Conservation (phyloP, 495 filamentous ascomycete species). For the Talaromyces liani region DNA sequence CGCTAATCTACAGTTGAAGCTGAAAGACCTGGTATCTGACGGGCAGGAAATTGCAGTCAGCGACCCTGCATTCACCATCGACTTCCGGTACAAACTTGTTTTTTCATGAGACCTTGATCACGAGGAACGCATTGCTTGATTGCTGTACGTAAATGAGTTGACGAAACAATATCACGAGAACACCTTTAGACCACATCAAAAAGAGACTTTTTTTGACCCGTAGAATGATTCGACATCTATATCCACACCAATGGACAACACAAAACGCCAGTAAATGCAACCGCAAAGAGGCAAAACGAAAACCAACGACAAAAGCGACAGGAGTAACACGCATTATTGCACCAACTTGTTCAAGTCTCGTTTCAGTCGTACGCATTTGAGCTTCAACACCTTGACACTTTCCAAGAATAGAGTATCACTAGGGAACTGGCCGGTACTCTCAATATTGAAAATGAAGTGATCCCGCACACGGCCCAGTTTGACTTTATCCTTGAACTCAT, state of each 20-base stretch:
- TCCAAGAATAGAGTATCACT: slow-evolving; percentile 89
- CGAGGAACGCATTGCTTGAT: neutral
- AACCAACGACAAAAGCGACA: neutral
- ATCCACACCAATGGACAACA: slow-evolving; percentile 7
- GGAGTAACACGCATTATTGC: slow-evolving; percentile 27
- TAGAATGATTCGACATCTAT: neutral
- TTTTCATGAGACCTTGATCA: slow-evolving; percentile 22
- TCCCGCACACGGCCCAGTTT: slow-evolving; percentile 83
- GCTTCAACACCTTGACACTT: slow-evolving; percentile 73
- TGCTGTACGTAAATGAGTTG: neutral
- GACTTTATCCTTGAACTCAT: slow-evolving; percentile 91
- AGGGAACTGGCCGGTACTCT: slow-evolving; percentile 89
- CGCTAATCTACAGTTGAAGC: slow-evolving; percentile 70
- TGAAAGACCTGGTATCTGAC: slow-evolving; percentile 54
- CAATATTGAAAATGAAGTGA: slow-evolving; percentile 95
- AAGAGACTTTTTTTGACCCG: neutral
- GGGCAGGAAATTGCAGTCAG: slow-evolving; percentile 75
- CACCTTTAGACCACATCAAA: slow-evolving; percentile 6
- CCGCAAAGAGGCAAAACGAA: slow-evolving; percentile 17
- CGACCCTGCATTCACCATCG: slow-evolving; percentile 68
- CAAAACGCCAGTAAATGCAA: slow-evolving; percentile 44
- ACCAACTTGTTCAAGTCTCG: slow-evolving; percentile 48
- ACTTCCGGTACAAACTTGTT: slow-evolving; percentile 62
- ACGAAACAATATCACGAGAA: neutral
- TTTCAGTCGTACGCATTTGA: slow-evolving; percentile 63